Evolutionary conservation across 371 early-diverging fungal genomes (phyloP).

Genomic region (Mucor velutinosus): DNA sequence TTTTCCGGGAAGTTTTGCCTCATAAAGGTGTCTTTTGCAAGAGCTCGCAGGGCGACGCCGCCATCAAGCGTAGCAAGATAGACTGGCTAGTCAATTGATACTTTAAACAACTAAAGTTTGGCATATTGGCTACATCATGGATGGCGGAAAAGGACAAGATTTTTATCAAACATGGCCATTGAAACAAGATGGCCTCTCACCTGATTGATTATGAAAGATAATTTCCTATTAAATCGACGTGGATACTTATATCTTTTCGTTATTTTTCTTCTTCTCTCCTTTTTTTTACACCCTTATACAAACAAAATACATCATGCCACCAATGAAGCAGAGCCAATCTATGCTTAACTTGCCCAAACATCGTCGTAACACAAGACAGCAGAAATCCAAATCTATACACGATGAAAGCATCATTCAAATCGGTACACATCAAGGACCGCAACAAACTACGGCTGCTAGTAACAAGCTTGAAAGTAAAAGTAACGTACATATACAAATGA

Average conservation of each 20-base stretch:
- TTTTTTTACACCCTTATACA: background rate
- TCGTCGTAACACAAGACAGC: conserved; percentile 6
- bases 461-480: background rate
- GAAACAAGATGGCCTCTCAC: no score
- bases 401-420: conserved; percentile 4
- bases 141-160: no score
- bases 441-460: background rate
- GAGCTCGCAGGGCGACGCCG: no score
- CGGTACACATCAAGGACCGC: background rate
- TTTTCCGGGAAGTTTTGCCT: no score
- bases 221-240: no score
- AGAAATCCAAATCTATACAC: background rate
- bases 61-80: no score
- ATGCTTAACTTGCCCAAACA: conserved; percentile 1
- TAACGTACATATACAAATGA: background rate
- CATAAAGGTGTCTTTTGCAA: no score
- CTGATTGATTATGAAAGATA: no score
- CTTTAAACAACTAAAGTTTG: no score
- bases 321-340: conserved; percentile 1
- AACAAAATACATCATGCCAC: background rate
- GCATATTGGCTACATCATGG: no score
- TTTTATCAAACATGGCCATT: no score
- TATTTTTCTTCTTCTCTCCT: background rate
- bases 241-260: background rate
- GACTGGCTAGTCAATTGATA: no score